Conservation (phyloP, 352 stramenopile species). For the Pythium angustatum region DNA sequence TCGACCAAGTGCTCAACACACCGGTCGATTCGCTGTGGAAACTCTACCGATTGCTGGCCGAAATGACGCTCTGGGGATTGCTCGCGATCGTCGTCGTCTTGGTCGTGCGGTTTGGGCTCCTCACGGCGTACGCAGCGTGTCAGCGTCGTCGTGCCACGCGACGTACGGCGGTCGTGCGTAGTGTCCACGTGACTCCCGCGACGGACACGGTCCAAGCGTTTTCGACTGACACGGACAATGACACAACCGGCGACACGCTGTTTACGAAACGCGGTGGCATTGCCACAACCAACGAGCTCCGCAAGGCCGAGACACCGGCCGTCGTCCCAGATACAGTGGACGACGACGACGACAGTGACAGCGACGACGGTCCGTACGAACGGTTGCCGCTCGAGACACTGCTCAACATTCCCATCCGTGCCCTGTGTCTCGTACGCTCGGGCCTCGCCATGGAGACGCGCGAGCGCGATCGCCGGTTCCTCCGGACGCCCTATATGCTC, state of each 20-base stretch:
- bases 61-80: slow-evolving; percentile 15
- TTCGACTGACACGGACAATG: too few species aligned
- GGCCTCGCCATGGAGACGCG: slow-evolving; percentile 26
- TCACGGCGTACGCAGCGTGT: not conserved
- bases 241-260: too few species aligned
- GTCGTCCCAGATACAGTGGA: too few species aligned
- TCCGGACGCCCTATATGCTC: slow-evolving; percentile 37
- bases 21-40: slow-evolving; percentile 9
- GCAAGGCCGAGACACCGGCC: too few species aligned
- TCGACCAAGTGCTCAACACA: slow-evolving; percentile 9
- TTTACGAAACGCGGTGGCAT: slow-evolving; percentile 19
- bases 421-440: slow-evolving; percentile 41
- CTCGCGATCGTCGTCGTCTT: slow-evolving; percentile 2
- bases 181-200: not conserved
- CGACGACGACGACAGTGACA: not conserved
- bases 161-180: not conserved
- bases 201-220: too few species aligned
- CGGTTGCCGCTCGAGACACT: slow-evolving; percentile 51
- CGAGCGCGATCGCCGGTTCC: slow-evolving; percentile 33
- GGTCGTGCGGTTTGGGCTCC: not conserved
- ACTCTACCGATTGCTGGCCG: slow-evolving; percentile 13
- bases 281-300: too few species aligned
- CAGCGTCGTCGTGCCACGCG: not conserved
- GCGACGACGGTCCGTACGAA: slow-evolving; percentile 28
- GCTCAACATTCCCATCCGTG: slow-evolving; percentile 47